Conservation (phyloP, 2,329 filamentous ascomycete species). For the Colletotrichum phormii region DNA sequence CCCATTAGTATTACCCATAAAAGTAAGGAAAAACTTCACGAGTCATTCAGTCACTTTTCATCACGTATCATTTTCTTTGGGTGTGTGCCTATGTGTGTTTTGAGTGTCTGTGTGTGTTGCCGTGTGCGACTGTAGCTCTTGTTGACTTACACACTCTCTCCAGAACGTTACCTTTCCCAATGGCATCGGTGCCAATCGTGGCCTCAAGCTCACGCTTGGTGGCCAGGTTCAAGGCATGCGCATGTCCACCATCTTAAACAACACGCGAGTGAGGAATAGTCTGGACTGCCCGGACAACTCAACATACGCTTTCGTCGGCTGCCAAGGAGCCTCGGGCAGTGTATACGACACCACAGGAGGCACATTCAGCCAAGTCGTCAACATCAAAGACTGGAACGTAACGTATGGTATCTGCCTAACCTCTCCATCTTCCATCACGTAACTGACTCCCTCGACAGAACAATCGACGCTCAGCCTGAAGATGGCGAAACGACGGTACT, state of each 20-base stretch:
- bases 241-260: constrained; percentile 34
- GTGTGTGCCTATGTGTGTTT: not conserved
- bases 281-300: constrained; percentile 23
- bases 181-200: constrained; percentile 36
- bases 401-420: not conserved
- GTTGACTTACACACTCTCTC: constrained; percentile 9
- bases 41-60: constrained; percentile 19
- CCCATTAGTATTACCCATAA: constrained; percentile 34
- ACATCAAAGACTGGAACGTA: constrained; percentile 34
- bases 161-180: constrained; percentile 36
- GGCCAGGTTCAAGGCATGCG: constrained; percentile 35
- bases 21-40: constrained; percentile 21
- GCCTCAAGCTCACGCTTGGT: constrained; percentile 34
- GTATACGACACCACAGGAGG: constrained; percentile 30
- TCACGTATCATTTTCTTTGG: constrained; percentile 3
- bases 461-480: constrained; percentile 18
- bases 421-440: no score
- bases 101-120: not conserved
- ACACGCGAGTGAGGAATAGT: constrained; percentile 34
- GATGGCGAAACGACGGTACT: constrained; percentile 29
- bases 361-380: constrained; percentile 25
- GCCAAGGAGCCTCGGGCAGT: constrained; percentile 34
- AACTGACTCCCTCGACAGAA: not conserved
- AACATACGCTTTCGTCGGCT: constrained; percentile 30
- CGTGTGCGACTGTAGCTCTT: not conserved